Conservation (phyloP, 257 asterid species). For the Solanum microdontum region DNA sequence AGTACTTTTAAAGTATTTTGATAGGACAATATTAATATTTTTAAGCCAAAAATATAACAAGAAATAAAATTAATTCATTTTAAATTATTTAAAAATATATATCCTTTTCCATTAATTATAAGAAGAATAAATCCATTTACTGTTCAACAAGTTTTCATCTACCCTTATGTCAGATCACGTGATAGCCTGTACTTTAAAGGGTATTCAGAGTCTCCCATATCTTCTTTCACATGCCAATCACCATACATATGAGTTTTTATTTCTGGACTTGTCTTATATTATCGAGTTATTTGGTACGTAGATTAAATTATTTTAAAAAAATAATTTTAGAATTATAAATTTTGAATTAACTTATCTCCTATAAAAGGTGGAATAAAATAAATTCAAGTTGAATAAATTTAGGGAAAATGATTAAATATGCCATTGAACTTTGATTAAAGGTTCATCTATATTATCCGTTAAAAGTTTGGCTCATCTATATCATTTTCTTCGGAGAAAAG, state of each 20-base stretch:
- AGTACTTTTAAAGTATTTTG: not conserved
- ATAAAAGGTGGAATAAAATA: not conserved
- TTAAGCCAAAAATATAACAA: not conserved
- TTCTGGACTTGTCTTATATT: not conserved
- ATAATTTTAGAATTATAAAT: no score
- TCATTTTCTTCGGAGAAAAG: no score
- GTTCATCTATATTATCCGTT: no score
- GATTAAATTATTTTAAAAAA: not conserved
- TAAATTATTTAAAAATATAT: not conserved
- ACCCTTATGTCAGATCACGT: slow-evolving; percentile 32
- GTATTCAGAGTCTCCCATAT: slow-evolving; percentile 5
- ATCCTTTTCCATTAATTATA: not conserved
- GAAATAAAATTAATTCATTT: not conserved
- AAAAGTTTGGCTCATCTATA: no score
- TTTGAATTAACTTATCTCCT: no score
- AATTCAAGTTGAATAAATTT: not conserved
- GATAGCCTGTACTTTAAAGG: slow-evolving; percentile 14
- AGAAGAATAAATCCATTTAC: not conserved
- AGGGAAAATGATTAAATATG: no score
- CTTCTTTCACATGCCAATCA: slow-evolving; percentile 38
- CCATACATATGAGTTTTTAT: not conserved
- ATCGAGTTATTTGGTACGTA: not conserved
- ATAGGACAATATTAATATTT: not conserved
- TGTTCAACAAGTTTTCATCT: slow-evolving; percentile 26
- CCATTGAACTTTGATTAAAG: no score